Base-by-base conservation (phyloP, 1,284 basidiomycete genomes). In the Ustilago crameri region DNA sequence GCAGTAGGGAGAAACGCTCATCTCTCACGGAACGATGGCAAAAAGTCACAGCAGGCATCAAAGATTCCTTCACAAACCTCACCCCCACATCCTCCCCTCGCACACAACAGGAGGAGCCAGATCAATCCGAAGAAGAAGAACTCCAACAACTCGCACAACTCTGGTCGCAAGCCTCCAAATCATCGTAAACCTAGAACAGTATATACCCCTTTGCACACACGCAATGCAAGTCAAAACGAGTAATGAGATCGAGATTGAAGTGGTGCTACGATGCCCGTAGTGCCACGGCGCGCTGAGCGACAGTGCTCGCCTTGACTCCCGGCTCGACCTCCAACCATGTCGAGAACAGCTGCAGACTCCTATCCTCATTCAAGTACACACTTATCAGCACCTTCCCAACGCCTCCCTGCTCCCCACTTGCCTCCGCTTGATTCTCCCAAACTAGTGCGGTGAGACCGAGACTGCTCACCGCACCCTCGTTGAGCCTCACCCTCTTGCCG, bases 361-460 rank as follows among this genome's bases (percentile, higher is more conserved):
- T 88, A 83, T 96, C 94, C 65, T 88, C 87, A 84, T 97, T 95
- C 81, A 96, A 87, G 84, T 96, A 97, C 35, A 97, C 91, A 0
- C 94, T 93, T 22, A 97, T 84, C 74, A 91, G 92, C 37, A 74
- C 65, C 34, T 37, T 35, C 14, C 46, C 40, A 12, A 42, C 35
- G 5, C 3, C 22, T 32, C 48, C 41, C 12, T 22, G 3, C 5
- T 26, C 23, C 8, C 34, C 38, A n/a, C 32, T 18, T 35, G 30
- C 38, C 9, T n/a, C 18, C 32, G 32, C 18, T 15, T 14, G 20
- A 22, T 53, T 32, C 32, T 62, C 54, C 80, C 80, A 80, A 22
- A 70, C 58, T 44, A 82, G 55, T 7, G 63, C 67, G 35, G 78
- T 74, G n/a, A 62, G 32, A 2, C 65, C 59, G 24, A 83, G 51